Conservation (phyloP, 768 basidiomycete genomes). For the Collybiopsis confluens region DNA sequence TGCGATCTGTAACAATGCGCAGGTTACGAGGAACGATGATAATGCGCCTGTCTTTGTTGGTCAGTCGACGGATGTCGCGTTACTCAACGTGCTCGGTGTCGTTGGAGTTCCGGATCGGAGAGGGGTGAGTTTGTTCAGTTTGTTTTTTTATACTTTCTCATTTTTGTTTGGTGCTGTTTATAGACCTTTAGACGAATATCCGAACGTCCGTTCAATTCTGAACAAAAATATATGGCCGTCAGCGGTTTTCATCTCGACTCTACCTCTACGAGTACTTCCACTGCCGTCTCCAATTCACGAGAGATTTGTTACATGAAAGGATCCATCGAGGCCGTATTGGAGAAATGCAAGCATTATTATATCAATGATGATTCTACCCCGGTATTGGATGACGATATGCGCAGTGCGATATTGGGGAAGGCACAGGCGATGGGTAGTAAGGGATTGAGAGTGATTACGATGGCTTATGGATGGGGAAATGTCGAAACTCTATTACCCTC, state of each 20-base stretch:
- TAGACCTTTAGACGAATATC: conserved; percentile 67
- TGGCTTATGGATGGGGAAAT: conserved; percentile 82
- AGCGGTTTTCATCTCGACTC: conserved; percentile 61
- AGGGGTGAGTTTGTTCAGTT: conserved; percentile 41
- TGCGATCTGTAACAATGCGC: conserved; percentile 87
- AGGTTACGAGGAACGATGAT: conserved; percentile 56
- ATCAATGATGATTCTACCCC: conserved; percentile 89
- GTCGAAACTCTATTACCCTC: conserved; percentile 36
- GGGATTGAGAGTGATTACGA: conserved; percentile 84
- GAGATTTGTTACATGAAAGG: conserved; percentile 93
- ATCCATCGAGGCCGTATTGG: conserved; percentile 82
- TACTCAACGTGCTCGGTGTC: conserved; percentile 71
- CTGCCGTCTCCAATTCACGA: conserved; percentile 34
- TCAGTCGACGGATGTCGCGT: conserved; percentile 90
- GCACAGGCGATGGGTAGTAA: conserved; percentile 69
- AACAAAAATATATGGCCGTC: conserved; percentile 91
- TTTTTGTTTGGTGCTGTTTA: neutral
- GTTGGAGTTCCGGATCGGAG: conserved; percentile 72
- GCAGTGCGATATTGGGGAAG: conserved; percentile 62
- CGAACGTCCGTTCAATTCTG: conserved; percentile 90
- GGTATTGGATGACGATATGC: conserved; percentile 63
- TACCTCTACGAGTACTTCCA: conserved; percentile 15
- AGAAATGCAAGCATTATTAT: conserved; percentile 85
- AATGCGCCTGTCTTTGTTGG: conserved; percentile 61
- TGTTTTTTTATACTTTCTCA: too few species aligned